Conservation (phyloP, 1,284 basidiomycete genomes). For the Rhodotorula sp. region DNA sequence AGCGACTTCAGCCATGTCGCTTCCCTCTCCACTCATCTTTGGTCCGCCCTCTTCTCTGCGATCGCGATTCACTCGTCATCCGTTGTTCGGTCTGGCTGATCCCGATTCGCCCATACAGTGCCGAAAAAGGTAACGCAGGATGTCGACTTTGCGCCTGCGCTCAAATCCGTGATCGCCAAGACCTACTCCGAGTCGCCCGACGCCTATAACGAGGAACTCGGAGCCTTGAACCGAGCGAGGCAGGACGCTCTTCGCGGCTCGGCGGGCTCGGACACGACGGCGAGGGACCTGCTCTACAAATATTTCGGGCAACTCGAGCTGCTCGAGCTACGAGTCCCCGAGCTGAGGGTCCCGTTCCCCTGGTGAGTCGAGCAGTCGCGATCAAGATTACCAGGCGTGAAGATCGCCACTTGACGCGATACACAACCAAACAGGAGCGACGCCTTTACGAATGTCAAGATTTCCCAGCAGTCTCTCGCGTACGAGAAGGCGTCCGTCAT, state of each 20-base stretch:
- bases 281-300: conserved; percentile 92
- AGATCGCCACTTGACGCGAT: background rate
- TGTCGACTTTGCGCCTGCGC: conserved; percentile 86
- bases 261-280: conserved; percentile 90
- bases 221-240: conserved; percentile 78
- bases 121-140: conserved; percentile 58
- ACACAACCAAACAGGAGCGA: conserved; percentile 61
- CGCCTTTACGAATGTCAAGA: conserved; percentile 86
- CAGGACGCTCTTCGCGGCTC: conserved; percentile 88
- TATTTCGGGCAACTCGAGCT: conserved; percentile 99
- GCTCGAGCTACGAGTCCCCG: conserved; percentile 92
- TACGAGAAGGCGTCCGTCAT: conserved; percentile 98
- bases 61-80: background rate
- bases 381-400: background rate
- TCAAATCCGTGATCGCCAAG: conserved; percentile 79
- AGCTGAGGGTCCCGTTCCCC: conserved; percentile 90
- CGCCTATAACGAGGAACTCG: conserved; percentile 77
- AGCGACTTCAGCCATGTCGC: conserved; percentile 9
- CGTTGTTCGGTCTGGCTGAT: background rate
- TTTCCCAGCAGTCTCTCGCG: conserved; percentile 91
- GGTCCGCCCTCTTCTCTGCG: conserved; percentile 12
- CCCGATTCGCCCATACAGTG: conserved; percentile 44
- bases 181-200: conserved; percentile 93
- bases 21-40: conserved; percentile 25
- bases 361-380: conserved; percentile 56